phyloP scores from a whole-genome alignment of 1,284 basidiomycete species.

The Naganishia sp. region DNA sequence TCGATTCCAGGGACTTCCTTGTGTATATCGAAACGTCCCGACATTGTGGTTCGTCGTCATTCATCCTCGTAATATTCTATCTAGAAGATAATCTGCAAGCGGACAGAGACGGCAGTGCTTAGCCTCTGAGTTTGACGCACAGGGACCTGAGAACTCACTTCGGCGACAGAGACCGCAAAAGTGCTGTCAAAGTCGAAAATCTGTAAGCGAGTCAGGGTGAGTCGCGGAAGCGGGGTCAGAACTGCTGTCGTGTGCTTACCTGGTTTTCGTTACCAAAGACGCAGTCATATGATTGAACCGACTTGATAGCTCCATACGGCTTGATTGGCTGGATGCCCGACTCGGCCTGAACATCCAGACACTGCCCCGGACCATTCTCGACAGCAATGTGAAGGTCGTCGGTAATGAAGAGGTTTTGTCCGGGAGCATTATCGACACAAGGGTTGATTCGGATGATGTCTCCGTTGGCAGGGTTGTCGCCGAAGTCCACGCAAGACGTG shows the following conservation, averaged over 20 bases:
- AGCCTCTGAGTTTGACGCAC: no score
- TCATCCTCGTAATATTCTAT: no score
- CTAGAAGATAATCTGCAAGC: no score
- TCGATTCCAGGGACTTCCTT: no score
- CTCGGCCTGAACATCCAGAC: slow-evolving; percentile 23
- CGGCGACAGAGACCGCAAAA: no score
- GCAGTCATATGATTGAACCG: slow-evolving; percentile 14
- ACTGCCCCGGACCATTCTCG: slow-evolving; percentile 4
- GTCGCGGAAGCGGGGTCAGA: no score
- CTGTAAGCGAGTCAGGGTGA: neutral
- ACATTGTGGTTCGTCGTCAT: no score
- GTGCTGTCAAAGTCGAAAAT: neutral
- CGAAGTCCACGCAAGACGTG: slow-evolving; percentile 14
- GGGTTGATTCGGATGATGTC: slow-evolving; percentile 32
- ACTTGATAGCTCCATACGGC: slow-evolving; percentile 9
- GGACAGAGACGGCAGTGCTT: no score
- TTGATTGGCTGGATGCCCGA: neutral
- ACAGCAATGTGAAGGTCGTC: slow-evolving; percentile 27
- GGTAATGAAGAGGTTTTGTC: slow-evolving; percentile 29
- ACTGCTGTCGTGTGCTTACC: neutral
- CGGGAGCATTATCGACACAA: slow-evolving; percentile 26
- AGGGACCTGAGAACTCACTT: no score
- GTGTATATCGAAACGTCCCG: no score
- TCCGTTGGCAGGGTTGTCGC: slow-evolving; percentile 24
- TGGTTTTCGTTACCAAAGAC: slow-evolving; percentile 8